phyloP scores from a whole-genome alignment of 1,284 basidiomycete species.

The Violaceomyces palustris region DNA sequence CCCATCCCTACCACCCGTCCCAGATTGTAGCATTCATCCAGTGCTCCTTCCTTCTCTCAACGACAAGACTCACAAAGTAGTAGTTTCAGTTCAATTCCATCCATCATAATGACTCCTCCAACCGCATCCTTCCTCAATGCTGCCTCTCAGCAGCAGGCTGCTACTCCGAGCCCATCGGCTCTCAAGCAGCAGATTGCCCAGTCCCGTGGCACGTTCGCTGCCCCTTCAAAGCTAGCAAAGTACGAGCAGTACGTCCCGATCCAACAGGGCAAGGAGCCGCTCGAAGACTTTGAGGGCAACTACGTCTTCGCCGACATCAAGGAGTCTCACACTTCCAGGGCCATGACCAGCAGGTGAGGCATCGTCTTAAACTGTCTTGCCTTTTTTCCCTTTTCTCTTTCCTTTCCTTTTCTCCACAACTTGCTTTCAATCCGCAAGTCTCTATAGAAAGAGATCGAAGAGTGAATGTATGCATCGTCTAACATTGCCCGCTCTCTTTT shows the following conservation, averaged over 20 bases:
- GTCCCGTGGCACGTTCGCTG: constrained; percentile 7
- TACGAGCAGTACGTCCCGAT: constrained; percentile 37
- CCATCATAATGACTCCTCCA: constrained; percentile 34
- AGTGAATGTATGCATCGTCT: no score
- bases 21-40: no score
- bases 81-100: no score
- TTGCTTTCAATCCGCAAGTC: no score
- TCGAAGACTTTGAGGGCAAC: constrained; percentile 44
- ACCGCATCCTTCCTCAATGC: constrained; percentile 29
- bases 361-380: no score
- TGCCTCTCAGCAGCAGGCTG: neutral
- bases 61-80: no score
- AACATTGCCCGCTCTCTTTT: no score
- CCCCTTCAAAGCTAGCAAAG: constrained; percentile 1
- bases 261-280: constrained; percentile 37
- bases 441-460: no score
- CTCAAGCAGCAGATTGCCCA: constrained; percentile 17
- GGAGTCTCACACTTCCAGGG: constrained; percentile 44
- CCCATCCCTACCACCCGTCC: no score
- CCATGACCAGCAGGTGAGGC: constrained; percentile 39
- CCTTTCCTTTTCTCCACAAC: no score
- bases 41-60: no score
- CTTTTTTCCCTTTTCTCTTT: no score
- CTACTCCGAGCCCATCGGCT: constrained; percentile 4
- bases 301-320: constrained; percentile 49